phyloP scores from a whole-genome alignment of 106 monocot species.

The Acanthochlamys bracteata region DNA sequence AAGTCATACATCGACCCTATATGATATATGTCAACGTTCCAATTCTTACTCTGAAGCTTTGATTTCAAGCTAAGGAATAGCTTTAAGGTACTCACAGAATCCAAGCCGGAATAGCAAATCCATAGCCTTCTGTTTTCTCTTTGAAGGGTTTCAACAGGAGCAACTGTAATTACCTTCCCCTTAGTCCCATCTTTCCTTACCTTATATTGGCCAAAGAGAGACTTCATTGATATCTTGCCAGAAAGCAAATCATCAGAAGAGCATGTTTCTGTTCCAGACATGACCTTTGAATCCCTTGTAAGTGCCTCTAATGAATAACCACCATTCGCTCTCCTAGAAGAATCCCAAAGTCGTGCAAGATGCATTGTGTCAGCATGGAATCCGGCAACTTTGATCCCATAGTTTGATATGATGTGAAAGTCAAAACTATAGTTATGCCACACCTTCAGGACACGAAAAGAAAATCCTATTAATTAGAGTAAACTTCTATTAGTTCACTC shows the following conservation, averaged over 20 bases:
- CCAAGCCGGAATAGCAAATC: conserved; percentile 94
- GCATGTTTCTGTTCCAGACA: conserved; percentile 20
- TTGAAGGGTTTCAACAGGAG: conserved; percentile 77
- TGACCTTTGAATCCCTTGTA: conserved; percentile 51
- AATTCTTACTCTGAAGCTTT: conserved; percentile 44
- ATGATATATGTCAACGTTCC: conserved; percentile 36
- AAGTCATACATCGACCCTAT: conserved; percentile 85
- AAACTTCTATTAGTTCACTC: neutral
- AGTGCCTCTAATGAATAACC: conserved; percentile 99
- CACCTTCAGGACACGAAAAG: conserved; percentile 41
- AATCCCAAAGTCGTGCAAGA: conserved; percentile 95
- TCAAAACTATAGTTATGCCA: conserved; percentile 99
- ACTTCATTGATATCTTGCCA: conserved; percentile 92
- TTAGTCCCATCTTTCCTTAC: conserved; percentile 83
- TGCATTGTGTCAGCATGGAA: conserved; percentile 99
- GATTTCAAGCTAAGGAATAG: conserved; percentile 67
- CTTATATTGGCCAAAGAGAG: conserved; percentile 88
- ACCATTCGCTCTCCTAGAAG: conserved; percentile 71
- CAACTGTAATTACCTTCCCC: conserved; percentile 63
- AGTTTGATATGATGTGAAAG: conserved; percentile 72
- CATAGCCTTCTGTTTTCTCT: conserved; percentile 64
- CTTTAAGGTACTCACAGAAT: conserved; percentile 67
- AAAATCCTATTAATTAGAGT: neutral
- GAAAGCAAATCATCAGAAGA: conserved; percentile 27
- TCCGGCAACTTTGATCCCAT: conserved; percentile 77